Base-by-base conservation (phyloP, 768 basidiomycete genomes). In the Xerocomellus amylosporus region DNA sequence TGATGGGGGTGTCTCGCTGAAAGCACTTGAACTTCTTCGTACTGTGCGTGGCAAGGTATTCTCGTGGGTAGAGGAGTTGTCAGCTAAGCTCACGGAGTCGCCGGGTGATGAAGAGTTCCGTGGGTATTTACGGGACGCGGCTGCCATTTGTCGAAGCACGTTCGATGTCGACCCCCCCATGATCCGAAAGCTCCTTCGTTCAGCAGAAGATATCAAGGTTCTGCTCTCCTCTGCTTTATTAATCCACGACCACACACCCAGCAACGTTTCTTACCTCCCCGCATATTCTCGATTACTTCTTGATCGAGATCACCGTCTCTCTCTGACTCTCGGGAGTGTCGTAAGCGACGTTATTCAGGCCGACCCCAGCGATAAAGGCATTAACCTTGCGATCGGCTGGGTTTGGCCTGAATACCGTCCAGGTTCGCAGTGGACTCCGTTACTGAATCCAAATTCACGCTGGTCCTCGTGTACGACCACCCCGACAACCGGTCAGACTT, bases 61-160 rank as follows among this genome's bases (percentile, higher is more conserved):
- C 33, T 48, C 54, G 3, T 81, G 79, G 77, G 68, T 75, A 46
- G 33, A 46, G 0, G 59, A 77, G 15, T 54, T 78, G 4, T 55
- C 59, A 0, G 19, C 24, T 1, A 70, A 66, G 28, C 56, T 71
- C 15, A 56, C 63, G 14, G 8, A 22, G 1, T 38, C 56, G n/a
- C 42, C 37, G 2, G 55, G 47, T 5, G 60, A 61, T n/a, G 49
- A 59, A 8, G 61, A 65, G 1, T 30, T 59, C 22, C 59, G 64
- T 37, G 52, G 49, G 8, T 66, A 64, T 15, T 56, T 76, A 22
- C 66, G 72, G 30, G 73, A 75, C 40, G 65, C 71, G 33, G 77
- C 76, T 1, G 64, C 67, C 2, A 68, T 69, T 17, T 80, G 79
- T 59, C 68, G 78, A 19, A 62, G 66, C n/a, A 68, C 60, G 0